Evolutionary conservation across 306 rosid species (phyloP).

Genomic region (Rosa chinensis): DNA sequence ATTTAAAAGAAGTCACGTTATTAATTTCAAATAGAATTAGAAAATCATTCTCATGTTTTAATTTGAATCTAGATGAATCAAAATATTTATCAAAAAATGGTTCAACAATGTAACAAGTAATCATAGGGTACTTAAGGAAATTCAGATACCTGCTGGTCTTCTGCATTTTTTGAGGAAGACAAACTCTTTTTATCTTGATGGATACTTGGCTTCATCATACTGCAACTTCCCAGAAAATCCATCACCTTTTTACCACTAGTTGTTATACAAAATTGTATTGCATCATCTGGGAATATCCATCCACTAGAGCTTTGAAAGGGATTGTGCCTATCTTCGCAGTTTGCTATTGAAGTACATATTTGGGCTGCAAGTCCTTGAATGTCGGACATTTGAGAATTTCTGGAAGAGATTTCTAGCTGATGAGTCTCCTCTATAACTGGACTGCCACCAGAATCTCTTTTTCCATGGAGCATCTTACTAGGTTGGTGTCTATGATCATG

Average conservation of each 20-base stretch:
- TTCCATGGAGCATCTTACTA: conserved; percentile 5
- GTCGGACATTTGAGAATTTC: conserved; percentile 16
- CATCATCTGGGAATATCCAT: conserved; percentile 59
- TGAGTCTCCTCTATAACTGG: conserved; percentile 26
- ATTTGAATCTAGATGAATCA: not conserved
- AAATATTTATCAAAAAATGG: not conserved
- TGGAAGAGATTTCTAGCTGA: conserved; percentile 22
- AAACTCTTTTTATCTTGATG: conserved; percentile 34
- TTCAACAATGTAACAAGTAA: conserved; percentile 11
- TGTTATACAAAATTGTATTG: conserved; percentile 48
- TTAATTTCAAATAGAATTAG: not conserved
- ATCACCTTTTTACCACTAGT: conserved; percentile 46
- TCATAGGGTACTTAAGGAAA: conserved; percentile 12
- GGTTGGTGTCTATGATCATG: conserved; percentile 25
- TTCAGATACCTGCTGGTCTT: conserved; percentile 44
- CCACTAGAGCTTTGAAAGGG: conserved; percentile 42
- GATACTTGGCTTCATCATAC: conserved; percentile 24
- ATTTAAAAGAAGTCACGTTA: not conserved
- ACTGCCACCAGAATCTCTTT: conserved; percentile 20
- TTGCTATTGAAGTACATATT: conserved; percentile 24
- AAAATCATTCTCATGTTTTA: not conserved
- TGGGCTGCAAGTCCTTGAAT: conserved; percentile 32
- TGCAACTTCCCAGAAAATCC: conserved; percentile 31
- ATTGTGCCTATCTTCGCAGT: conserved; percentile 20
- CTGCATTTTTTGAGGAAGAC: conserved; percentile 28